These are phyloP conservation scores for Claviceps fusiformis DNA, from an alignment of 2,329 filamentous ascomycete species.

Conservation along the genomic window DNA sequence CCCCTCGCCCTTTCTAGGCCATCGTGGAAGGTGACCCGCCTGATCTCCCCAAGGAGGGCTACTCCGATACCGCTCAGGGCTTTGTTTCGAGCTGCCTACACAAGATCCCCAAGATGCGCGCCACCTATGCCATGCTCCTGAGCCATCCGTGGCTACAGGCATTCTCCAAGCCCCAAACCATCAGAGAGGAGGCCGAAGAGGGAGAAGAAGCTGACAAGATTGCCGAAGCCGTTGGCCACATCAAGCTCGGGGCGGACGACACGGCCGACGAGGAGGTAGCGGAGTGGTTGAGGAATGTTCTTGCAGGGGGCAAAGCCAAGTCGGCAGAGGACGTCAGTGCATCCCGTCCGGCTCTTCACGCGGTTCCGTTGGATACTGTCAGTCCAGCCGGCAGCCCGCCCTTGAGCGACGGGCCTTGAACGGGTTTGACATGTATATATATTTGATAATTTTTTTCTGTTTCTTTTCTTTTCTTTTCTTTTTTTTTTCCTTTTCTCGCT, in stretches of 20 bases:
- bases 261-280: conserved; percentile 69
- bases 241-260: conserved; percentile 24
- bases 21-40: conserved; percentile 97
- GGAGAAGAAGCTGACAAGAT: conserved; percentile 33
- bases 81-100: conserved; percentile 86
- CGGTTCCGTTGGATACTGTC: conserved; percentile 68
- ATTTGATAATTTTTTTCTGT: too few relatives aligned
- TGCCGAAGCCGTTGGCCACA: conserved; percentile 29
- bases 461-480: too few relatives aligned
- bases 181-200: conserved; percentile 56
- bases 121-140: conserved; percentile 82
- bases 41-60: conserved; percentile 64
- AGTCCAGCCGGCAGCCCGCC: conserved; percentile 35
- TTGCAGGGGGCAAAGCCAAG: conserved; percentile 46
- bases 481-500: too few relatives aligned
- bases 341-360: conserved; percentile 71
- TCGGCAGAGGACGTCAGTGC: conserved; percentile 30
- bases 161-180: conserved; percentile 63
- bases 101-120: conserved; percentile 83
- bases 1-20: conserved; percentile 42
- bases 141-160: conserved; percentile 77
- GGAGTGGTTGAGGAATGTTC: conserved; percentile 62
- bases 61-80: conserved; percentile 65
- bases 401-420: not conserved
- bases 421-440: too few relatives aligned